Evolutionary conservation across 768 basidiomycete genomes (phyloP).

Genomic region (Mycena capillaripes): DNA sequence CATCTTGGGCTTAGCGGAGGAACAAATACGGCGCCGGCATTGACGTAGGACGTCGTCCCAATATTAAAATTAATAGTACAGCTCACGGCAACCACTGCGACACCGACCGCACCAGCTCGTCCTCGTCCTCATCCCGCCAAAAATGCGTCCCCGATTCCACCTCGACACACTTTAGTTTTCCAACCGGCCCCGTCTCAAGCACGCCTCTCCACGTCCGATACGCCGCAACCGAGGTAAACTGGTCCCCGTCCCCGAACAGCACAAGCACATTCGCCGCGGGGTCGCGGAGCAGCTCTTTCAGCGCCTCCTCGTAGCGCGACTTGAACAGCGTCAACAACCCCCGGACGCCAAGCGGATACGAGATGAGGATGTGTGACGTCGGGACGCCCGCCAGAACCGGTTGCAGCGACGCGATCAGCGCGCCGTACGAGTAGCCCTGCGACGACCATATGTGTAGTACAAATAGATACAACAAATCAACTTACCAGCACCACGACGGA

Average conservation of each 20-base stretch:
- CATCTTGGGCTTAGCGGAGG: too few relatives aligned
- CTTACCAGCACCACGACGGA: constrained; percentile 74
- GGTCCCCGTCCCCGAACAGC: constrained; percentile 77
- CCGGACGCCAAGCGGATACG: constrained; percentile 82
- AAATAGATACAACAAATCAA: background rate
- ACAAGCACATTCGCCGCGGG: constrained; percentile 68
- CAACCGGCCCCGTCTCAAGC: constrained; percentile 46
- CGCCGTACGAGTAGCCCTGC: constrained; percentile 90
- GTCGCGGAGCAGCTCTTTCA: constrained; percentile 65
- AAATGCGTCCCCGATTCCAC: constrained; percentile 74
- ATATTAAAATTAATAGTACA: too few relatives aligned
- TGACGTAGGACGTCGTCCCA: too few relatives aligned
- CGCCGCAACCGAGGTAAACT: constrained; percentile 71
- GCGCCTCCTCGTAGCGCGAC: constrained; percentile 64
- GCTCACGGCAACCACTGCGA: constrained; percentile 48
- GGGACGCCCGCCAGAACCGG: constrained; percentile 66
- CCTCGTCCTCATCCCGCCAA: constrained; percentile 62
- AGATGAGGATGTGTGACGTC: constrained; percentile 78
- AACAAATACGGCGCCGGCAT: too few relatives aligned
- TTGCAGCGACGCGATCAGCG: constrained; percentile 77
- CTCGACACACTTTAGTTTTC: constrained; percentile 46
- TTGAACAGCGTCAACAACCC: constrained; percentile 79
- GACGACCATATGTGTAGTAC: constrained; percentile 2
- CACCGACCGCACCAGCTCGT: constrained; percentile 46
- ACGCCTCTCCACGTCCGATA: constrained; percentile 70